Evolutionary conservation across 495 filamentous ascomycete genomes (phyloP), one percentile per base, ranked within the genome.

Genomic region (Aeminium ludgeri): DNA sequence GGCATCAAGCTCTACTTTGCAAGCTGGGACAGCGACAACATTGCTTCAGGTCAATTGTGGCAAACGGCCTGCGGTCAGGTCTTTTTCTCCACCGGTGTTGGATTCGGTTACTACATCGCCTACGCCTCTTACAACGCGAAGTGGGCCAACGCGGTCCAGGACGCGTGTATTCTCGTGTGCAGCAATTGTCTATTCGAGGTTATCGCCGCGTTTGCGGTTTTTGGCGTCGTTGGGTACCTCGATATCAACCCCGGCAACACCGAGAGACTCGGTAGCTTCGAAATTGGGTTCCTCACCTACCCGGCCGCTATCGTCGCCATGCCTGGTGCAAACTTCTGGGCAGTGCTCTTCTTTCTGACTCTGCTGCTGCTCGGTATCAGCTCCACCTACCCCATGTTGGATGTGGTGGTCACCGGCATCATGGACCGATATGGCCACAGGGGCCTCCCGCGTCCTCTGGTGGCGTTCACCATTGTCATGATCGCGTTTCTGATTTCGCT

Each of bases 161-260:
- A 36, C 15, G 13, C 34, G 12, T 12, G 12, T 15, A 36, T 36
- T 15, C 12, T 36, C 34, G 12, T n/a, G 10, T 18, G 15, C 34
- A 36, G 34, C 19, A 36, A 36, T n/a, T n/a, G 12, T 6, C 6
- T 23, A 3, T 36, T 18, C 34, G 34, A 36, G 34, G 19, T 23
- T 6, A 36, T 20, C 11, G 34, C 34, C 19, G 34, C 34, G 12
- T 36, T 36, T 12, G 18, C 18, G 4, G 34, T 20, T 15, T 36
- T 36, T 23, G 34, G 34, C 12, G 18, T 36, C 34, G 34, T 36
- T 6, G 34, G 34, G 2, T 36, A 36, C 34, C 34, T 36, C 15
- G 34, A n/a, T n/a, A 36, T 36, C 11, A 19, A 15, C 11, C 34
- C 19, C 12, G 2, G 18, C 12, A 7, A 20, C 6, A 18, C 3